Evolutionary conservation across 768 basidiomycete species (phyloP).

Genomic region (Boletus speciosus): DNA sequence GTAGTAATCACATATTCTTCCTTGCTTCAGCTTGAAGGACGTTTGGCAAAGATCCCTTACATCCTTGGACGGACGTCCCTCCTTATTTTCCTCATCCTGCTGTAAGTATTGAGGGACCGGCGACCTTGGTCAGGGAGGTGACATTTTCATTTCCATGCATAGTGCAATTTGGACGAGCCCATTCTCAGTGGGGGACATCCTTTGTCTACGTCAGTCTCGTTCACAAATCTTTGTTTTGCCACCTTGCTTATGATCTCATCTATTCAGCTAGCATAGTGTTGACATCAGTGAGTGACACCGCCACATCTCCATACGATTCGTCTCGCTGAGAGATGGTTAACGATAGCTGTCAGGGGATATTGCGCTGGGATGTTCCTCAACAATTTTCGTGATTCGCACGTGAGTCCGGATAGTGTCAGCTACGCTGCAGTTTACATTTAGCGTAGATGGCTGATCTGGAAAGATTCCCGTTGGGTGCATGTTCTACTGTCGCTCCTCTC

Average conservation of each 20-base stretch:
- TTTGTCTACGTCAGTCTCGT: constrained; percentile 17
- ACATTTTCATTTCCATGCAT: background rate
- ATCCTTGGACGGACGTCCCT: constrained; percentile 13
- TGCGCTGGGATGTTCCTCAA: constrained; percentile 19
- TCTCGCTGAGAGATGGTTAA: background rate
- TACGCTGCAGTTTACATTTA: background rate
- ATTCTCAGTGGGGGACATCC: background rate
- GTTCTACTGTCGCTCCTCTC: constrained; percentile 9
- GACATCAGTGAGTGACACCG: constrained; percentile 2
- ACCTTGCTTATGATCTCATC: background rate
- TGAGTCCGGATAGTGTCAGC: constrained; percentile 1
- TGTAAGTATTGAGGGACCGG: constrained; percentile 5
- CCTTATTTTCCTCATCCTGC: constrained; percentile 6
- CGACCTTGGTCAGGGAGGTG: no score
- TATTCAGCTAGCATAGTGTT: constrained; percentile 1
- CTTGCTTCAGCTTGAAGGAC: background rate
- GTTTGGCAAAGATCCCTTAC: constrained; percentile 18
- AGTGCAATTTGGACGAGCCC: constrained; percentile 1
- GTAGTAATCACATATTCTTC: background rate
- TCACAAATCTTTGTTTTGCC: background rate
- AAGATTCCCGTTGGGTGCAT: constrained; percentile 6
- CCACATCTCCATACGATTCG: no score
- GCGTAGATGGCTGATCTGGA: constrained; percentile 28
- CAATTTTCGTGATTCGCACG: constrained; percentile 25
- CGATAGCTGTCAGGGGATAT: constrained; percentile 2